Percentiles rank a stretch among this genome's conserved stretches.
These are phyloP conservation scores for Striga hermonthica DNA, from an alignment of 305 asterid species.

Conservation along the genomic window DNA sequence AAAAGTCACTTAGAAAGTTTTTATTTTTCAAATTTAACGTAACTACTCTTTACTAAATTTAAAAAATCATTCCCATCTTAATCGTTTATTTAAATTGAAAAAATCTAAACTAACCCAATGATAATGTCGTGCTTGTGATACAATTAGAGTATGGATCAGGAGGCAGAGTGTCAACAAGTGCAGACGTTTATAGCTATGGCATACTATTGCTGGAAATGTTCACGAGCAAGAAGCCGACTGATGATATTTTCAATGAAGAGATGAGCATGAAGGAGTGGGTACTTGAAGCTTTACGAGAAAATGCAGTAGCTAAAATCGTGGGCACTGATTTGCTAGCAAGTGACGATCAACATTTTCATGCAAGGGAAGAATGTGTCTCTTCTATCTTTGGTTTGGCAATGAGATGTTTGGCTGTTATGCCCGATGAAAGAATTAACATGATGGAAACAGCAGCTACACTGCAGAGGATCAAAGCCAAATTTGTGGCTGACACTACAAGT, in stretches of 20 bases:
- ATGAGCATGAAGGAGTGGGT: slow-evolving; percentile 35
- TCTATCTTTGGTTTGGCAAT: slow-evolving; percentile 32
- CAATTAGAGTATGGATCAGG: slow-evolving; percentile 26
- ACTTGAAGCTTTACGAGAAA: slow-evolving; percentile 23
- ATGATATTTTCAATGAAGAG: slow-evolving; percentile 32
- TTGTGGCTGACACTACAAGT: slow-evolving; percentile 8
- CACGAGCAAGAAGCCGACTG: slow-evolving; percentile 33
- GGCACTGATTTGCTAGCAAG: slow-evolving; percentile 16
- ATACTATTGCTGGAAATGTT: slow-evolving; percentile 38
- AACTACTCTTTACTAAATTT: too few relatives aligned
- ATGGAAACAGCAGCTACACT: slow-evolving; percentile 14
- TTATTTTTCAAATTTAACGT: too few relatives aligned
- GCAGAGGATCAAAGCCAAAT: slow-evolving; percentile 28
- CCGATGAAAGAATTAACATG: too few relatives aligned
- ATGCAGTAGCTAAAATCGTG: slow-evolving; percentile 7
- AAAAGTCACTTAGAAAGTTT: too few relatives aligned
- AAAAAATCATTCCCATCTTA: background rate
- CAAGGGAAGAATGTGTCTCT: slow-evolving; percentile 13
- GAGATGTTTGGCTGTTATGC: slow-evolving; percentile 32
- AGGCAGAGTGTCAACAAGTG: too few relatives aligned
- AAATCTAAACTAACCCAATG: background rate
- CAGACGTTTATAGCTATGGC: slow-evolving; percentile 39
- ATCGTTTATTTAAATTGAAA: too few relatives aligned
- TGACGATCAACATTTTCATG: slow-evolving; percentile 12
- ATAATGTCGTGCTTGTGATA: background rate